phyloP scores from a whole-genome alignment of 768 basidiomycete species.

The Phallus indusiatus region DNA sequence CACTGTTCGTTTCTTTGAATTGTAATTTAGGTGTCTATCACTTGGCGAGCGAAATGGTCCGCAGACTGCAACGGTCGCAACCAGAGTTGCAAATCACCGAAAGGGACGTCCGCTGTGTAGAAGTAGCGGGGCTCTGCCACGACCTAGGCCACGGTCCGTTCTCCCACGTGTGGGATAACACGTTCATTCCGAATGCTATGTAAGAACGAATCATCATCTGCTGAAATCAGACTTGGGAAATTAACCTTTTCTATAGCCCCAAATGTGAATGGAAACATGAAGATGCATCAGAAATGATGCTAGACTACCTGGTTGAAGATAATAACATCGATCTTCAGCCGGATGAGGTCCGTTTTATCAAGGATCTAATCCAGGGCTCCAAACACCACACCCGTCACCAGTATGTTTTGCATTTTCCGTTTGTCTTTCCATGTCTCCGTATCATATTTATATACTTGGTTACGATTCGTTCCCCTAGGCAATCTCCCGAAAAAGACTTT shows the following conservation, averaged over 20 bases:
- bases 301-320: conserved; percentile 53
- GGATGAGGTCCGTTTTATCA: conserved; percentile 52
- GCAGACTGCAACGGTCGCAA: conserved; percentile 47
- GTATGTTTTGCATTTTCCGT: too few species aligned
- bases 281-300: conserved; percentile 75
- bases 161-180: conserved; percentile 75
- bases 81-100: conserved; percentile 55
- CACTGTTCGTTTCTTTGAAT: neutral
- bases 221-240: neutral
- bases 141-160: conserved; percentile 83
- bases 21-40: conserved; percentile 54
- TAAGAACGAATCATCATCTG: conserved; percentile 25
- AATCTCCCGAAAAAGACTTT: conserved; percentile 49
- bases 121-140: conserved; percentile 74
- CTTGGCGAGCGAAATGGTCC: conserved; percentile 56
- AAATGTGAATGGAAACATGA: conserved; percentile 61
- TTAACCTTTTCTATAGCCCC: conserved; percentile 26
- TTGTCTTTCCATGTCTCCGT: too few species aligned
- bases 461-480: neutral
- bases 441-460: neutral
- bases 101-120: conserved; percentile 67
- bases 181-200: conserved; percentile 62
- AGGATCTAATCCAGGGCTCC: conserved; percentile 71
- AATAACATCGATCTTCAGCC: conserved; percentile 40
- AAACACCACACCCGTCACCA: conserved; percentile 9